phyloP scores from a whole-genome alignment of 306 rosid genomes.

The Vicia sativa region DNA sequence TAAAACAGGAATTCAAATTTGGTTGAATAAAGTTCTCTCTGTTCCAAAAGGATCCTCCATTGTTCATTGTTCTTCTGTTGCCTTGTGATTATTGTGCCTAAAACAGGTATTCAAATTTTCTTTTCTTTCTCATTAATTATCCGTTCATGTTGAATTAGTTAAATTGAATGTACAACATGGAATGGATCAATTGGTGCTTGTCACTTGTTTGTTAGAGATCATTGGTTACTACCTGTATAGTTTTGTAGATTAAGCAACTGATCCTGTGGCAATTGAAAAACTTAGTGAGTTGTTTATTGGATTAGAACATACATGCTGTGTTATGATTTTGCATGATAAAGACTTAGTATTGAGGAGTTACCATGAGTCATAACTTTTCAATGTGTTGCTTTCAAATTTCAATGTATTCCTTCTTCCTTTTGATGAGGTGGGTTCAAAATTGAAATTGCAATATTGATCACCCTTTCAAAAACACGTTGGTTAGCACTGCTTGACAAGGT shows the following conservation, averaged over 20 bases:
- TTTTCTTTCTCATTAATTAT: background rate
- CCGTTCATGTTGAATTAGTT: slow-evolving; percentile 1
- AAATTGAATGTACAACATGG: background rate
- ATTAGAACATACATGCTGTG: background rate
- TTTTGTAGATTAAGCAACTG: slow-evolving; percentile 1
- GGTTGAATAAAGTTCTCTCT: slow-evolving; percentile 46
- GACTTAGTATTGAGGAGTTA: background rate
- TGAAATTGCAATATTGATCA: background rate
- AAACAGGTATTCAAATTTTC: too few relatives aligned
- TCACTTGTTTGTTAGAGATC: slow-evolving; percentile 4
- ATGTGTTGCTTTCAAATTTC: background rate
- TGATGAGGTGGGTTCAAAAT: slow-evolving; percentile 6
- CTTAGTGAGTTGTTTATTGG: background rate
- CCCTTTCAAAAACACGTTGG: background rate
- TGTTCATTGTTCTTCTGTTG: slow-evolving; percentile 56
- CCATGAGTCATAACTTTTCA: background rate
- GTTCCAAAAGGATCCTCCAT: slow-evolving; percentile 53
- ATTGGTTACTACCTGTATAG: background rate
- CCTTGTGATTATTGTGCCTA: slow-evolving; percentile 39
- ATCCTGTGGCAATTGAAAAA: background rate
- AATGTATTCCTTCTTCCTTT: background rate
- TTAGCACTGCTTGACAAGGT: background rate
- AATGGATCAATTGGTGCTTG: too few relatives aligned
- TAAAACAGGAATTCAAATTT: too few relatives aligned
- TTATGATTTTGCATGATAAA: background rate